Percentiles rank a stretch among this genome's conserved stretches.
Conservation (phyloP, 768 basidiomycete species). For the Suillus bovinus region DNA sequence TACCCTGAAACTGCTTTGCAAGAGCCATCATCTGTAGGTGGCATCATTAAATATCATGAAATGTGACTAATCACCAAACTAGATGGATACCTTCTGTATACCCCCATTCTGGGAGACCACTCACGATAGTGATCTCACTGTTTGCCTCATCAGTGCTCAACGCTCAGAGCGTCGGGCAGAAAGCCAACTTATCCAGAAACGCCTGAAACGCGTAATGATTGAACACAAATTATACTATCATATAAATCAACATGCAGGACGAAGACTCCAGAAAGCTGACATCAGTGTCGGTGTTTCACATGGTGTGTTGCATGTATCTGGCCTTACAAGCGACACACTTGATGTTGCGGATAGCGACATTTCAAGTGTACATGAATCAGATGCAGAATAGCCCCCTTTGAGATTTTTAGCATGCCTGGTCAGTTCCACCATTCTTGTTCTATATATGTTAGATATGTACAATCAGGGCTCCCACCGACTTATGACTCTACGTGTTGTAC, state of each 20-base stretch:
- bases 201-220: slow-evolving; percentile 1
- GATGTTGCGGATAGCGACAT: not conserved
- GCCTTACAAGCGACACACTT: not conserved
- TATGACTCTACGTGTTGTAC: not conserved
- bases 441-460: not conserved
- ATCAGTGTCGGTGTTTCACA: not conserved
- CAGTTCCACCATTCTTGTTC: not conserved
- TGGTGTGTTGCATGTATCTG: not conserved
- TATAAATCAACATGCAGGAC: not conserved
- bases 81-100: not conserved
- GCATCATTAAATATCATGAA: not conserved
- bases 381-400: not conserved
- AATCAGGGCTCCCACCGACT: not conserved
- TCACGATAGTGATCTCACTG: not conserved
- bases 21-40: not conserved
- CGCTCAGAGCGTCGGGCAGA: not conserved
- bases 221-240: slow-evolving; percentile 5
- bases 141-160: not conserved
- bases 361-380: not conserved
- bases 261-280: slow-evolving; percentile 10
- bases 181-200: not conserved
- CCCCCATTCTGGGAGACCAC: slow-evolving; percentile 4
- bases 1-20: not conserved
- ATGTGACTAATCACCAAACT: not conserved
- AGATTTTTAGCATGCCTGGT: not conserved